Base-by-base conservation (phyloP, 768 basidiomycete genomes). In the Lactifluus pinguis region DNA sequence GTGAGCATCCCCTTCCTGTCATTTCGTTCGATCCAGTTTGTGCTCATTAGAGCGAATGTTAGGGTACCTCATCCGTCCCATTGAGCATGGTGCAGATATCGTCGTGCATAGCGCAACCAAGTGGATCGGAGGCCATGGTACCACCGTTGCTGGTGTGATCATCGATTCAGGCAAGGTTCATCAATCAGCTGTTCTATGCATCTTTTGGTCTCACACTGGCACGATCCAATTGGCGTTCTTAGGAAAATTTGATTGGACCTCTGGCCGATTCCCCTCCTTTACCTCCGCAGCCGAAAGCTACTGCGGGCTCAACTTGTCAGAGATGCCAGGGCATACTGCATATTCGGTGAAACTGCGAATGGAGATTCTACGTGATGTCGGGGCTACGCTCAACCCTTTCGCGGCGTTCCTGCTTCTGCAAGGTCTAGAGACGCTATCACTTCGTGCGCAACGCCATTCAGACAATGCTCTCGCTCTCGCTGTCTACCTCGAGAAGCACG, bases 121-220 rank as follows among this genome's bases (percentile, higher is more conserved):
- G 68, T 92, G 89, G 90, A 89, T 91, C 38, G 84, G 86, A 13
- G 85, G 86, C 0, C 87, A 89, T 62, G 89, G 90, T 34, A 90
- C 84, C 0, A 87, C 86, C 25, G 87, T 92, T 50, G 88, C 78
- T 4, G 90, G 89, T 45, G 81, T 89, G 32, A 74, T 92, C 60
- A 71, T 92, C 50, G 88, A 90, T 69, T 79, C 80, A 9, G 88
- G 87, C 80, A 53, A 69, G 34, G 69, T 72, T 65, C 34, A 42
- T 57, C 11, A 21, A 50, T 6, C 30, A 2, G 5, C 34, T 8
- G 1, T 25, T 47, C 42, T 19, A 17, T 15, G 32, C 19, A 36
- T 2, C 3, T n/a, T n/a, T 19, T 14, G 36, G 10, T 47, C 4
- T 32, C 11, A 25, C n/a, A 2, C 49, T 38, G 30, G 25, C 25